Conservation (phyloP, 83 land plant genomes). For the Picea abies region DNA sequence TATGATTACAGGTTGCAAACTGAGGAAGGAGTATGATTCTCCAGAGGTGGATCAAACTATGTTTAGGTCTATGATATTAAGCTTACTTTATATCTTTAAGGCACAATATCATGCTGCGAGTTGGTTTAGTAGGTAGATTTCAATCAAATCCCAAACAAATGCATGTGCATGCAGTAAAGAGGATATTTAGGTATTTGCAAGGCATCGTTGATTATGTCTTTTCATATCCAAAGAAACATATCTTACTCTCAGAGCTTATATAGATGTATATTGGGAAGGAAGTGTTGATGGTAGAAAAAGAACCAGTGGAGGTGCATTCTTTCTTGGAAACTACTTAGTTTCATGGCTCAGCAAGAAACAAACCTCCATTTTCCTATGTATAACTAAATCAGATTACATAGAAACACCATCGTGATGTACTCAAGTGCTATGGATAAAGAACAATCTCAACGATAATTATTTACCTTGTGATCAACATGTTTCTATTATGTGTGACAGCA, state of each 20-base stretch:
- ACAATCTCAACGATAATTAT: neutral
- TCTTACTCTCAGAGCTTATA: neutral
- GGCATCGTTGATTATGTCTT: neutral
- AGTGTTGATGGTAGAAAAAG: neutral
- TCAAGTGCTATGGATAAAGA: neutral
- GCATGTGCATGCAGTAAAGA: neutral
- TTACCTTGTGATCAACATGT: neutral
- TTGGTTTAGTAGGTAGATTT: neutral
- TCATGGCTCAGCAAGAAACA: neutral
- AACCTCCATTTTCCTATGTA: neutral
- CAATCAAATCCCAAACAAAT: neutral
- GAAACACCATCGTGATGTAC: neutral
- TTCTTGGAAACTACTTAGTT: neutral
- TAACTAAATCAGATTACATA: neutral
- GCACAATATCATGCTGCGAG: neutral
- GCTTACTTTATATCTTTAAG: neutral
- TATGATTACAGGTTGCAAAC: neutral
- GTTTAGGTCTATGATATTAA: neutral
- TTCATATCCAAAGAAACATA: neutral
- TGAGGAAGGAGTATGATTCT: neutral
- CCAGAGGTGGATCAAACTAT: neutral
- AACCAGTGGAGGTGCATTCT: neutral
- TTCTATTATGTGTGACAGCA: neutral
- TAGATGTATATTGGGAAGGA: neutral
- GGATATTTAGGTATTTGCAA: neutral